Evolutionary conservation across 352 stramenopile species (phyloP), one percentile per base, ranked within the genome.

Genomic region (Phytophthora tentaculata): DNA sequence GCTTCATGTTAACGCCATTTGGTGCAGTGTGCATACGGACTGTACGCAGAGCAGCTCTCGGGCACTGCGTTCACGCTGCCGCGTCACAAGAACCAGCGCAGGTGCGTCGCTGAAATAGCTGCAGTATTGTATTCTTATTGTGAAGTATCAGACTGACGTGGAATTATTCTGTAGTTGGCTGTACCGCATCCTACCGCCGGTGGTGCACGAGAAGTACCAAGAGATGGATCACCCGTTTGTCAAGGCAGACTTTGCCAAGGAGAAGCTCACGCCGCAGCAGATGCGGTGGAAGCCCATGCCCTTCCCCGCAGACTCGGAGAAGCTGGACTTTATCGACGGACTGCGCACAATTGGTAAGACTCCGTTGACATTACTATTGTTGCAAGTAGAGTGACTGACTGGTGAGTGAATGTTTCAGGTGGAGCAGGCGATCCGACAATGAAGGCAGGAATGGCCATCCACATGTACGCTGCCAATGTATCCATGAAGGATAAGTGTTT

Each of bases 1-100:
- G 5, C 23, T 39, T 50, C 1, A 2, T 29, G n/a, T 50, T 50
- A 12, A 26, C 19, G 19, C 13, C 23, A 9, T 20, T 24, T 37
- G 6, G 24, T 44, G 19, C n/a, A 87, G 66, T 98, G 95, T 43
- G 83, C 96, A 1, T 97, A 97, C 59, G 90, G 92, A 8, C 78
- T 98, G 37, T 97, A 97, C 62, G 86, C 96, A 4, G 97, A 99
- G 80, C 96, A 99, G 74, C 71, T 99, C 29, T 98, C 93, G 19
- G 97, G 97, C 45, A 98, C 96, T 52, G 96, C 96, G 26, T 99
- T 99, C 83, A 99, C 97, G 23, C 67, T 96, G 57, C 95, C 96
- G 48, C 88, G 96, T 22, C 77, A 88, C 67, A 88, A 78, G 55
- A 96, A 96, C 76, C 83, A 96, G 61, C 86, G 84, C 79, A 84